A percentile compares a stretch with the other conserved stretches of the same genome.
Evolutionary conservation across 164 flowering plant species (phyloP).

Genomic region (Stephania yunnanensis): DNA sequence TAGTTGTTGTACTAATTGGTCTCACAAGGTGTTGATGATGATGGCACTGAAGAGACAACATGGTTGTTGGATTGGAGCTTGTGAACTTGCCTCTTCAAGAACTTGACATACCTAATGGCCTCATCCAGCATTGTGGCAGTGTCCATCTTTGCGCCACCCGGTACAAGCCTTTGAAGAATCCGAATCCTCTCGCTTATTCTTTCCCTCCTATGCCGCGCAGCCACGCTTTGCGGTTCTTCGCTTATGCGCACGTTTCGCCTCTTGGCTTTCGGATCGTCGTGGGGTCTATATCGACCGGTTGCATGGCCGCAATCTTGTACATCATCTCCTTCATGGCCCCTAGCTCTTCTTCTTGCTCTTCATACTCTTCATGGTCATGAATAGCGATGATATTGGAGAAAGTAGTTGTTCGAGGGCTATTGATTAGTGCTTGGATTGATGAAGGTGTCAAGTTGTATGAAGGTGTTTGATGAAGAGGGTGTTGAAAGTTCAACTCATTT

Average conservation of each 20-base stretch:
- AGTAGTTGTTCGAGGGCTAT: background rate
- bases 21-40: background rate
- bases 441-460: slow-evolving; percentile 4
- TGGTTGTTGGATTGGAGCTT: slow-evolving; percentile 36
- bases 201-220: slow-evolving; percentile 73
- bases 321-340: slow-evolving; percentile 90
- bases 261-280: slow-evolving; percentile 63
- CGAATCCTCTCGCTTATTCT: slow-evolving; percentile 73
- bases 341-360: slow-evolving; percentile 53
- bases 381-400: background rate
- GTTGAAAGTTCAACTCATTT: slow-evolving; percentile 11
- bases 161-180: slow-evolving; percentile 43
- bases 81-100: slow-evolving; percentile 61
- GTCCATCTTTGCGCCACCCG: slow-evolving; percentile 87
- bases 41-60: background rate
- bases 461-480: slow-evolving; percentile 24
- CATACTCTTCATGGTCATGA: slow-evolving; percentile 26
- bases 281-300: slow-evolving; percentile 86
- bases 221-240: slow-evolving; percentile 86
- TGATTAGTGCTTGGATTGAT: background rate
- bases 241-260: slow-evolving; percentile 73
- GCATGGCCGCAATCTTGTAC: slow-evolving; percentile 90
- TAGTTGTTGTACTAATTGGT: too few species aligned
- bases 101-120: slow-evolving; percentile 81
- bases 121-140: slow-evolving; percentile 86